phyloP scores from a whole-genome alignment of 306 rosid genomes.

The Carpinus fangiana region DNA sequence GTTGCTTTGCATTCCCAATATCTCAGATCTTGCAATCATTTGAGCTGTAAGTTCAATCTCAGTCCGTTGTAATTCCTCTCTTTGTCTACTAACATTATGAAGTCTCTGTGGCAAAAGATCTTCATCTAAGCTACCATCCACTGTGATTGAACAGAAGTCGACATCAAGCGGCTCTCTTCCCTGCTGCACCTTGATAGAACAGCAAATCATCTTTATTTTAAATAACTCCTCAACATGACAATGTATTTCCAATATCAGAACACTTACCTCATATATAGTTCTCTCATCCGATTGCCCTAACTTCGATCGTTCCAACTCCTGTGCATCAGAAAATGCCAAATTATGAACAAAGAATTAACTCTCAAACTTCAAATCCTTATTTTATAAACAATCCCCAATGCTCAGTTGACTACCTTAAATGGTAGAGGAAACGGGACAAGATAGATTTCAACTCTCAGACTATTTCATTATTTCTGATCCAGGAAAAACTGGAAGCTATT shows the following conservation, averaged over 20 bases:
- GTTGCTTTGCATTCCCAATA: conserved; percentile 65
- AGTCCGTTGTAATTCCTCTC: conserved; percentile 71
- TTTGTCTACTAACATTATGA: conserved; percentile 66
- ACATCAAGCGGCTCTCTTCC: conserved; percentile 93
- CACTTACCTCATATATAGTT: conserved; percentile 90
- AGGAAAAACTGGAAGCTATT: neutral
- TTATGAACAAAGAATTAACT: conserved; percentile 21
- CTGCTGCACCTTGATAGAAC: conserved; percentile 87
- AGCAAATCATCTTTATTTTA: conserved; percentile 49
- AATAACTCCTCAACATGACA: conserved; percentile 29
- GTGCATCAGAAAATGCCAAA: conserved; percentile 26
- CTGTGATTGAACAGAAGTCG: conserved; percentile 77
- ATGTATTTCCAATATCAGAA: conserved; percentile 28
- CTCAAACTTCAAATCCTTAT: neutral
- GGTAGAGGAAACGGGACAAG: neutral
- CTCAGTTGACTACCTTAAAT: neutral
- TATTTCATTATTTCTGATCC: neutral
- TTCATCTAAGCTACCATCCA: conserved; percentile 65
- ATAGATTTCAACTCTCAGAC: neutral
- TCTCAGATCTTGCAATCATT: conserved; percentile 77
- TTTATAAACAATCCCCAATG: neutral
- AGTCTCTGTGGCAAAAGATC: conserved; percentile 74
- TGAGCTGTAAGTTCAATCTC: conserved; percentile 87
- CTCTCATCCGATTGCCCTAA: conserved; percentile 85
- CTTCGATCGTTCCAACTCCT: conserved; percentile 70